Conservation (phyloP, 2,329 filamentous ascomycete species). For the Coniochaeta sp. region DNA sequence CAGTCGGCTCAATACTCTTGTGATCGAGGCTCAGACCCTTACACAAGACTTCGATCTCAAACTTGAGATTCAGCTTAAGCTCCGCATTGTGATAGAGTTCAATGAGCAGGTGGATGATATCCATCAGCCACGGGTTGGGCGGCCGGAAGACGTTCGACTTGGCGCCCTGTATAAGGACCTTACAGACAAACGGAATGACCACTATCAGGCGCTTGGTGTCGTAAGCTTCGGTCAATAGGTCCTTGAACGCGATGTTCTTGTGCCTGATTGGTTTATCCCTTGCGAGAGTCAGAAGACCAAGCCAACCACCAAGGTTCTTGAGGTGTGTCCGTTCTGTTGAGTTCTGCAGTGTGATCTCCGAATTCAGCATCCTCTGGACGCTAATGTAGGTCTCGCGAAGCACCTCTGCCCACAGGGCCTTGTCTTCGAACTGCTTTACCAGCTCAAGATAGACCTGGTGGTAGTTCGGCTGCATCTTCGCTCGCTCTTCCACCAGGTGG, state of each 20-base stretch:
- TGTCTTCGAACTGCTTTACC: slow-evolving; percentile 74
- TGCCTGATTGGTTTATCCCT: slow-evolving; percentile 94
- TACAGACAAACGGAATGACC: slow-evolving; percentile 96
- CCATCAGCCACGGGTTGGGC: slow-evolving; percentile 97
- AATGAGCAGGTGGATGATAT: slow-evolving; percentile 83
- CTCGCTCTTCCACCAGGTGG: slow-evolving; percentile 91
- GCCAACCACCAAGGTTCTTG: slow-evolving; percentile 90
- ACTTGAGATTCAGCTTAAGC: slow-evolving; percentile 93
- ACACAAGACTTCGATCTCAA: slow-evolving; percentile 96
- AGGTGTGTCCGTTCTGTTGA: slow-evolving; percentile 79
- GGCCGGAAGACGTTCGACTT: slow-evolving; percentile 85
- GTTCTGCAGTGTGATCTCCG: slow-evolving; percentile 78
- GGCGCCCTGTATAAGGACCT: slow-evolving; percentile 79
- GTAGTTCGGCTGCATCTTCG: slow-evolving; percentile 96
- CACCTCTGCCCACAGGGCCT: slow-evolving; percentile 77
- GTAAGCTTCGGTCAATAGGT: slow-evolving; percentile 86
- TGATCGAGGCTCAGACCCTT: slow-evolving; percentile 88
- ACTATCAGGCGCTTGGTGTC: slow-evolving; percentile 87
- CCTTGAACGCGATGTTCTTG: slow-evolving; percentile 94
- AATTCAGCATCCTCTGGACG: slow-evolving; percentile 79
- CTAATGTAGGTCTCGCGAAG: slow-evolving; percentile 87
- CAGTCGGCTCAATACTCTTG: slow-evolving; percentile 81
- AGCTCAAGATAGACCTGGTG: slow-evolving; percentile 89
- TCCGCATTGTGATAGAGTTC: slow-evolving; percentile 92
- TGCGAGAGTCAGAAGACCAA: slow-evolving; percentile 86